Conservation (phyloP, 495 filamentous ascomycete genomes). For the Mytilinidion resinicola region DNA sequence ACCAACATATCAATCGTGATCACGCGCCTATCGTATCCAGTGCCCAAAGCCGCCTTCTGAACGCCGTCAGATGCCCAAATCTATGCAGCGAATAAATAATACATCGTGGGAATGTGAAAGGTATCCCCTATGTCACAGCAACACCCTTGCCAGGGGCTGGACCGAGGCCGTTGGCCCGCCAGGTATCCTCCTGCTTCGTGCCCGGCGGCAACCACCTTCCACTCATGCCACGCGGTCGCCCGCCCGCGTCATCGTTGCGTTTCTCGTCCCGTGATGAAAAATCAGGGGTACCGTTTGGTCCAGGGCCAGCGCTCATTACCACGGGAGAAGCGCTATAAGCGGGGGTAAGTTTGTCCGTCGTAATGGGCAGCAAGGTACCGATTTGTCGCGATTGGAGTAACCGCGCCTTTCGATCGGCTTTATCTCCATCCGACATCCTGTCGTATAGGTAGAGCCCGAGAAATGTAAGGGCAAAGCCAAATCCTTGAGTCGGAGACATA, state of each 20-base stretch:
- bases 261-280: conserved; percentile 13
- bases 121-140: background rate
- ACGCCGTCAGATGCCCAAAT: no score
- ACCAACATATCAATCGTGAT: no score
- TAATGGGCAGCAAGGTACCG: conserved; percentile 66
- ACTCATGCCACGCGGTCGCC: background rate
- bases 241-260: conserved; percentile 15
- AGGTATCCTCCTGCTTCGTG: conserved; percentile 31
- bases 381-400: conserved; percentile 51
- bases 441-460: conserved; percentile 94
- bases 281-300: conserved; percentile 12
- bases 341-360: conserved; percentile 29
- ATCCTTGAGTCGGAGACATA: conserved; percentile 73
- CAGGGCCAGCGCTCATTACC: conserved; percentile 6
- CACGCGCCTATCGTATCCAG: no score
- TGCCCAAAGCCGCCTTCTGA: no score
- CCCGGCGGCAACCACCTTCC: conserved; percentile 26
- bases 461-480: conserved; percentile 84
- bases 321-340: conserved; percentile 12
- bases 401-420: conserved; percentile 65
- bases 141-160: background rate
- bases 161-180: conserved; percentile 5
- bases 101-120: background rate
- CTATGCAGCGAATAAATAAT: no score
- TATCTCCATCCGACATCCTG: conserved; percentile 75